A percentile compares a stretch with the other conserved stretches of the same genome.
Evolutionary conservation across 306 rosid genomes (phyloP).

Genomic region (Ochetophila trinervis): DNA sequence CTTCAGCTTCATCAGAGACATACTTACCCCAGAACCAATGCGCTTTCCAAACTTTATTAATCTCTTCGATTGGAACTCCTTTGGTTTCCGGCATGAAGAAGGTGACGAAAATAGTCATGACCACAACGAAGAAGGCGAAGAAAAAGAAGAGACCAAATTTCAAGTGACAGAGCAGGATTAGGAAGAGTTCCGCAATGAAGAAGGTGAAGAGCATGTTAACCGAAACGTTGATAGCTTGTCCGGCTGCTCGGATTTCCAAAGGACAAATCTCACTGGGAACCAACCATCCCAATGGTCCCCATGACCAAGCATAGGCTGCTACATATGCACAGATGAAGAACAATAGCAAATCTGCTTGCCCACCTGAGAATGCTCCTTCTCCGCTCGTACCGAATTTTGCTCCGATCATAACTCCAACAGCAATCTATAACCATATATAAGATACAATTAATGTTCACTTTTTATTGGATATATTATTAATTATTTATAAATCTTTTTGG

Average conservation of each 20-base stretch:
- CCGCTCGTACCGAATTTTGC: conserved; percentile 37
- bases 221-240: conserved; percentile 48
- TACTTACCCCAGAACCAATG: conserved; percentile 58
- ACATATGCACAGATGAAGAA: conserved; percentile 52
- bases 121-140: conserved; percentile 53
- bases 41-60: conserved; percentile 49
- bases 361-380: conserved; percentile 31
- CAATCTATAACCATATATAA: too few species aligned
- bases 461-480: too few species aligned
- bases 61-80: conserved; percentile 70
- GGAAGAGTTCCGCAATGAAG: conserved; percentile 48
- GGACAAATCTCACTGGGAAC: conserved; percentile 60
- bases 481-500: too few species aligned
- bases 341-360: conserved; percentile 27
- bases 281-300: conserved; percentile 72
- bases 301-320: conserved; percentile 73
- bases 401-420: conserved; percentile 34
- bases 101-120: conserved; percentile 47
- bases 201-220: conserved; percentile 69
- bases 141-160: conserved; percentile 64
- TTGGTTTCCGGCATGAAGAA: conserved; percentile 60
- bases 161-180: conserved; percentile 58
- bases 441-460: too few species aligned
- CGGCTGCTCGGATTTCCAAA: conserved; percentile 55
- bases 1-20: conserved; percentile 17